phyloP scores from a whole-genome alignment of 225 moss, liverwort and hornwort species.

The Polytrichum formosum region DNA sequence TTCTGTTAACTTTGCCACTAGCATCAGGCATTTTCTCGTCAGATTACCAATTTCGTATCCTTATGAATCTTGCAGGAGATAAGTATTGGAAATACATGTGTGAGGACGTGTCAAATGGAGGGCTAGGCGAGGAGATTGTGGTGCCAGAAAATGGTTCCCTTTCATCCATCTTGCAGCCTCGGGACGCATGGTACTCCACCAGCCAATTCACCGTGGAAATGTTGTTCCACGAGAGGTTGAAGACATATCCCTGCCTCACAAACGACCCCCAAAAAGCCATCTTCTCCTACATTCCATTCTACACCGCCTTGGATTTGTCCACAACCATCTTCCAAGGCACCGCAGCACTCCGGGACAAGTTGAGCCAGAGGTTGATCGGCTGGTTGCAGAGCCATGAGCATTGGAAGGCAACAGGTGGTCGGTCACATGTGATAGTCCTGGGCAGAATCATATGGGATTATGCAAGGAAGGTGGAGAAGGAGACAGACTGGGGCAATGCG shows the following conservation, averaged over 20 bases:
- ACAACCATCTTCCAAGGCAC: neutral
- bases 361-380: slow-evolving; percentile 12
- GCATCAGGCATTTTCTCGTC: too few relatives aligned
- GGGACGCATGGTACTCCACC: slow-evolving; percentile 14
- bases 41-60: too few relatives aligned
- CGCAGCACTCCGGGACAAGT: slow-evolving; percentile 14
- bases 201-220: slow-evolving; percentile 15
- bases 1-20: too few relatives aligned
- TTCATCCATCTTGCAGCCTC: slow-evolving; percentile 5
- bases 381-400: slow-evolving; percentile 13
- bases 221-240: slow-evolving; percentile 15
- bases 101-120: neutral
- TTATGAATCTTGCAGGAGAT: neutral
- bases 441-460: slow-evolving; percentile 23
- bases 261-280: slow-evolving; percentile 9
- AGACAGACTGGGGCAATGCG: slow-evolving; percentile 8
- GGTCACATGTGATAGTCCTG: slow-evolving; percentile 14
- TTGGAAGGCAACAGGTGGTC: slow-evolving; percentile 11
- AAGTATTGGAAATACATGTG: slow-evolving; percentile 1
- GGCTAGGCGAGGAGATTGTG: slow-evolving; percentile 1
- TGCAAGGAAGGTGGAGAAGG: neutral
- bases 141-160: neutral
- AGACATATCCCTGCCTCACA: slow-evolving; percentile 17
- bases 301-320: slow-evolving; percentile 12
- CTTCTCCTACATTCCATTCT: slow-evolving; percentile 22